Percentiles rank a stretch among this genome's conserved stretches.
Conservation (phyloP, 2,329 filamentous ascomycete genomes). For the Colletotrichum simmondsii region DNA sequence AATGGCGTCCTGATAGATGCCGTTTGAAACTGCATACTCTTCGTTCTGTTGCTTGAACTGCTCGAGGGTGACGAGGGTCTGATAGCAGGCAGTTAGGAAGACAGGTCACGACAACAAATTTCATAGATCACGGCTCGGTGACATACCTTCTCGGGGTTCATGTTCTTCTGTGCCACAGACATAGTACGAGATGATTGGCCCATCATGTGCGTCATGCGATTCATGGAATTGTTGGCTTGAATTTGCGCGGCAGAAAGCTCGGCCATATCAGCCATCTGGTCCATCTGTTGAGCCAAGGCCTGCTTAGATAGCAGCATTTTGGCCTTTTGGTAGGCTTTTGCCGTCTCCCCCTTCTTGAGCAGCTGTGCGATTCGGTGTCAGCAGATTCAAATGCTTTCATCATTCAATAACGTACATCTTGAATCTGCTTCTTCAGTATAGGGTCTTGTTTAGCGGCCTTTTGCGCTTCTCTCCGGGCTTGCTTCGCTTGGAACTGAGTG, state of each 20-base stretch:
- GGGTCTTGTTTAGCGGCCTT: constrained; percentile 71
- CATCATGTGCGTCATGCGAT: constrained; percentile 74
- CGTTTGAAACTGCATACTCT: constrained; percentile 72
- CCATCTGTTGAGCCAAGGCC: constrained; percentile 71
- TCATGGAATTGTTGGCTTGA: constrained; percentile 73
- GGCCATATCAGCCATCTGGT: constrained; percentile 73
- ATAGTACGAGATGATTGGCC: constrained; percentile 68
- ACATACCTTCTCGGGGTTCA: constrained; percentile 67
- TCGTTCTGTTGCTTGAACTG: constrained; percentile 72
- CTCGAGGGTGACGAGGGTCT: constrained; percentile 70
- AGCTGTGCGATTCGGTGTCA: constrained; percentile 45
- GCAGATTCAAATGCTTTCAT: neutral
- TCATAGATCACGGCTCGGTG: too few relatives aligned
- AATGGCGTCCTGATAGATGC: constrained; percentile 89
- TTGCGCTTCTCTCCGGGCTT: constrained; percentile 69
- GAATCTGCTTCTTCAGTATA: constrained; percentile 71
- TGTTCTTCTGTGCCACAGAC: constrained; percentile 66
- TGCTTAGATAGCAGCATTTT: constrained; percentile 72
- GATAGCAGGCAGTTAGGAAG: neutral
- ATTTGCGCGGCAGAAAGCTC: constrained; percentile 70
- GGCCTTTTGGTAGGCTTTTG: constrained; percentile 71
- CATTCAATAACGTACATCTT: constrained; percentile 51
- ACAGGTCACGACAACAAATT: neutral
- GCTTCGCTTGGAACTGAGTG: constrained; percentile 68
- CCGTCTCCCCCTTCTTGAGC: constrained; percentile 72